phyloP scores from a whole-genome alignment of 2,329 filamentous ascomycete genomes.

The Passalora sequoiae region DNA sequence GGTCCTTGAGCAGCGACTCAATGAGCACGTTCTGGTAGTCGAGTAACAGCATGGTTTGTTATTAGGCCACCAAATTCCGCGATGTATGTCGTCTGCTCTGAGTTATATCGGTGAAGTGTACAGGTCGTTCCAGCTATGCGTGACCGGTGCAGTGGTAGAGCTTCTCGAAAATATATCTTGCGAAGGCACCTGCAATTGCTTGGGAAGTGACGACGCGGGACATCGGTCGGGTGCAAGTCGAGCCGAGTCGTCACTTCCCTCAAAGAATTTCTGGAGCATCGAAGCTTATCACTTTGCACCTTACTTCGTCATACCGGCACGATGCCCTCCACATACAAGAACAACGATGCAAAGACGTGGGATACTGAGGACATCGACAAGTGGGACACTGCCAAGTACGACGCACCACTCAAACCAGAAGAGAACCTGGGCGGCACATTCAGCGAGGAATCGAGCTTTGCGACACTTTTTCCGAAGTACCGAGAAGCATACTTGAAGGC shows the following conservation, averaged over 20 bases:
- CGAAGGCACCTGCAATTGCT: no score
- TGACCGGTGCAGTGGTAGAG: no score
- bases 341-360: constrained; percentile 72
- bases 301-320: constrained; percentile 22
- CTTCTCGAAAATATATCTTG: no score
- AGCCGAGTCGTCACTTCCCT: no score
- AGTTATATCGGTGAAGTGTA: no score
- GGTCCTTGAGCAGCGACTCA: constrained; percentile 89
- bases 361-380: constrained; percentile 97
- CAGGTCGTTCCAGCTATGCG: no score
- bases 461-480: constrained; percentile 84
- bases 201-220: no score
- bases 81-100: no score
- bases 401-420: constrained; percentile 75
- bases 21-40: constrained; percentile 99
- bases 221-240: no score
- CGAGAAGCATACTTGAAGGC: constrained; percentile 90
- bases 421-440: constrained; percentile 85
- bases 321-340: constrained; percentile 87
- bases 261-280: not conserved
- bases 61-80: no score
- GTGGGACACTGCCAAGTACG: constrained; percentile 60
- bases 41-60: constrained; percentile 82
- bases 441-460: constrained; percentile 87
- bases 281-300: constrained; percentile 1